Evolutionary conservation across 176 grass and related monocot species (phyloP).

Genomic region (Tillandsia fasciculata): DNA sequence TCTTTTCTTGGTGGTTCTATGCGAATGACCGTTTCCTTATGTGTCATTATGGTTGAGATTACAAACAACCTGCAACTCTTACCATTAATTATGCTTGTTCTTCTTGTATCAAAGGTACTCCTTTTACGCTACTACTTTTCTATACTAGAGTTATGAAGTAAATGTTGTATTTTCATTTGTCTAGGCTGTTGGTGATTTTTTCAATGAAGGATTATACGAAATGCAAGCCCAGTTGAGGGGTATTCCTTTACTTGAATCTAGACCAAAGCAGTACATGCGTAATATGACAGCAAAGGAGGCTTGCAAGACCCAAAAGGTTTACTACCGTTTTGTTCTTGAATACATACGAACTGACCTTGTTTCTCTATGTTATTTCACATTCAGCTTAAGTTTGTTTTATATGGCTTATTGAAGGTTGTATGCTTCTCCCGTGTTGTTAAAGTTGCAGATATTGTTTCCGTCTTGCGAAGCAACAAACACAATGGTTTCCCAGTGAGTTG

Average conservation of each 20-base stretch:
- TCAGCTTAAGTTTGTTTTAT: slow-evolving; percentile 10
- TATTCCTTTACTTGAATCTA: slow-evolving; percentile 91
- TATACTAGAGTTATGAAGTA: slow-evolving; percentile 24
- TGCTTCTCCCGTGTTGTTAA: slow-evolving; percentile 65
- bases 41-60: slow-evolving; percentile 99
- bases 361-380: neutral
- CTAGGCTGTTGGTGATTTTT: slow-evolving; percentile 93
- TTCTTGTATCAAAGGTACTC: slow-evolving; percentile 89
- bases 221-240: slow-evolving; percentile 74
- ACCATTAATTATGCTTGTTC: slow-evolving; percentile 98
- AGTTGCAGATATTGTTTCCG: slow-evolving; percentile 60
- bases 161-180: slow-evolving; percentile 25
- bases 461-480: slow-evolving; percentile 72
- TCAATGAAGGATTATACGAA: slow-evolving; percentile 94
- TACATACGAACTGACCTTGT: neutral
- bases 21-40: slow-evolving; percentile 99
- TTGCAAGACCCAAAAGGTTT: slow-evolving; percentile 91
- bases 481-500: slow-evolving; percentile 94
- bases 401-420: slow-evolving; percentile 45
- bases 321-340: neutral
- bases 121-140: slow-evolving; percentile 6
- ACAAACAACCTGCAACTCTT: slow-evolving; percentile 96
- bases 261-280: slow-evolving; percentile 86
- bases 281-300: slow-evolving; percentile 77
- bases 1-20: slow-evolving; percentile 99